Percentiles rank a stretch among this genome's conserved stretches.
Evolutionary conservation across 2,329 filamentous ascomycete species (phyloP).

Genomic region (Davidsoniella eucalypti): DNA sequence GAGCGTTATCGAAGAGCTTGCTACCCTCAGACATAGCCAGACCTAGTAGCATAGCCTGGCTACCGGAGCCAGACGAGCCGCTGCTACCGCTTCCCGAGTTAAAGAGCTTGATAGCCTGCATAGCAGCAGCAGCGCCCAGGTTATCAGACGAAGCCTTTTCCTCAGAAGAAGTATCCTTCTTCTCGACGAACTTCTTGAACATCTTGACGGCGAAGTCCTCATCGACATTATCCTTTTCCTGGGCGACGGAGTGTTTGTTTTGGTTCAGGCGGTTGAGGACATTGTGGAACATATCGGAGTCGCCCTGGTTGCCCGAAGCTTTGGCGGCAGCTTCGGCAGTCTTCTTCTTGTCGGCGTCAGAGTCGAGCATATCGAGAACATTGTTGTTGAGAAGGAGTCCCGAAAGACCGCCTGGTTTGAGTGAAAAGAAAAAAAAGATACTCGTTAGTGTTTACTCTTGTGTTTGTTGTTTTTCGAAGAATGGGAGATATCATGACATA

Average conservation of each 20-base stretch:
- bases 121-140: constrained; percentile 58
- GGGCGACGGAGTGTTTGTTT: constrained; percentile 31
- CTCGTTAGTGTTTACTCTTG: not conserved
- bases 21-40: constrained; percentile 79
- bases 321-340: constrained; percentile 32
- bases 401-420: constrained; percentile 5
- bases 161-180: constrained; percentile 29
- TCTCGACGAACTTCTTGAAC: constrained; percentile 59
- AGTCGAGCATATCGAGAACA: constrained; percentile 17
- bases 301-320: constrained; percentile 30
- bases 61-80: constrained; percentile 3
- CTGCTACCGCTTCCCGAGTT: constrained; percentile 35
- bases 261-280: constrained; percentile 31
- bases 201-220: constrained; percentile 50
- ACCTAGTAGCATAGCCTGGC: constrained; percentile 64
- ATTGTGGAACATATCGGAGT: constrained; percentile 31
- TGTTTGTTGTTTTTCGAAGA: not conserved
- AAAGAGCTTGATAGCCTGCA: constrained; percentile 73
- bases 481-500: not conserved
- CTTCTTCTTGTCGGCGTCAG: constrained; percentile 31
- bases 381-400: constrained; percentile 14
- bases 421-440: not conserved
- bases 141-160: constrained; percentile 31
- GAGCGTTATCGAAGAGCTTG: constrained; percentile 50
- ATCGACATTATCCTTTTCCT: constrained; percentile 29